Evolutionary conservation across 2,329 filamentous ascomycete genomes (phyloP).

Genomic region (Tolypocladium capitatum): DNA sequence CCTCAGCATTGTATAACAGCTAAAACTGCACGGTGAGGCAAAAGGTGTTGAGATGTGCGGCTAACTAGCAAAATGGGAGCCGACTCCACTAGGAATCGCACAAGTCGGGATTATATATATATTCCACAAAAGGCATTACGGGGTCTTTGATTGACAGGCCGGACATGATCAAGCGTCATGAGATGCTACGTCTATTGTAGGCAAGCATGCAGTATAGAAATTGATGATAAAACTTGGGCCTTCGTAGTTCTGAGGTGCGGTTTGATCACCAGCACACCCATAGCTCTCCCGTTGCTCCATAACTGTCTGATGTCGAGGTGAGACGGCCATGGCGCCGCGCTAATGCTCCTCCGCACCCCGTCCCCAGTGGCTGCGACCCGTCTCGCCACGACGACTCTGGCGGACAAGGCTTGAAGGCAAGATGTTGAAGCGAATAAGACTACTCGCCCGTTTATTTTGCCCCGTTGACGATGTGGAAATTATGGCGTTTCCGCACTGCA

Average conservation of each 20-base stretch:
- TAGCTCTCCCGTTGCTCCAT: not conserved
- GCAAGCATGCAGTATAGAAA: not conserved
- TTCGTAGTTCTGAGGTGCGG: not conserved
- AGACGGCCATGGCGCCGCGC: not conserved
- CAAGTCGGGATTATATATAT: too few relatives aligned
- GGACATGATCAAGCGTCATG: not conserved
- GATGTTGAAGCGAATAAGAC: too few relatives aligned
- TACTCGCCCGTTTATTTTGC: not conserved
- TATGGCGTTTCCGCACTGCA: too few relatives aligned
- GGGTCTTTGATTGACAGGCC: not conserved
- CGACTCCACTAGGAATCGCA: too few relatives aligned
- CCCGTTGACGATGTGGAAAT: not conserved
- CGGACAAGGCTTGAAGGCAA: not conserved
- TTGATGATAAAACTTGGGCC: not conserved
- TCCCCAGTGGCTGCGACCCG: not conserved
- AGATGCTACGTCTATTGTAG: not conserved
- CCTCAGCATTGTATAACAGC: not conserved
- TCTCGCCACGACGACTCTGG: not conserved
- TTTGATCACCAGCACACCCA: not conserved
- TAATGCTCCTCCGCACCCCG: not conserved
- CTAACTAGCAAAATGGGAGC: too few relatives aligned
- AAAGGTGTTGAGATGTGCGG: too few relatives aligned
- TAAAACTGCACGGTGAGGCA: not conserved
- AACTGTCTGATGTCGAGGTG: not conserved
- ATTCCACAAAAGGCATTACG: not conserved